Conservation (phyloP, 2,329 filamentous ascomycete species). For the Hypomyces rosellus region DNA sequence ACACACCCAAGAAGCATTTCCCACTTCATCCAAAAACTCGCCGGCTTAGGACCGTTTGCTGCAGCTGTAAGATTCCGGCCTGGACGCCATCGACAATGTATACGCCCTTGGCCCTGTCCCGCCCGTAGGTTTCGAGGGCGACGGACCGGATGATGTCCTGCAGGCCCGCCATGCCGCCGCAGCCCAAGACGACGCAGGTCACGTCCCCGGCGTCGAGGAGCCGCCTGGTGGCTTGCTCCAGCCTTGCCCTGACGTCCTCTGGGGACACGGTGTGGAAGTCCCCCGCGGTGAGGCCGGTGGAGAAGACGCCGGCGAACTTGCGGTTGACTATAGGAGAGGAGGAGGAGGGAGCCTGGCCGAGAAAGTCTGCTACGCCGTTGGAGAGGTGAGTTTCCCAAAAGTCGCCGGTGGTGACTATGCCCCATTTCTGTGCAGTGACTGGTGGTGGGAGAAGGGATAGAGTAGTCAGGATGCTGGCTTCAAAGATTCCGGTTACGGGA, state of each 20-base stretch:
- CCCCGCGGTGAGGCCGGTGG: conserved; percentile 71
- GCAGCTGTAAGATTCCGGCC: conserved; percentile 58
- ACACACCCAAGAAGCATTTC: not conserved
- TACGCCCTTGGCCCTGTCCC: conserved; percentile 9
- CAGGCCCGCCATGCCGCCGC: conserved; percentile 85
- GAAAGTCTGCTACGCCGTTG: conserved; percentile 56
- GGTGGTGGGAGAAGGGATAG: conserved; percentile 40
- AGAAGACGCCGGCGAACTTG: conserved; percentile 73
- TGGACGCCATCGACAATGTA: conserved; percentile 75
- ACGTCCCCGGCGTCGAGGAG: conserved; percentile 55
- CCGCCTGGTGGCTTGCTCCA: conserved; percentile 63
- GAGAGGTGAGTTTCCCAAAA: conserved; percentile 73
- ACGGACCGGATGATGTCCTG: conserved; percentile 68
- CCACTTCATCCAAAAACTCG: conserved; percentile 28
- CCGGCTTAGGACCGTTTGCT: conserved; percentile 44
- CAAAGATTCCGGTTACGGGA: conserved; percentile 65
- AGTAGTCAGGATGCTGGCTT: conserved; percentile 65
- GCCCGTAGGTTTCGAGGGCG: conserved; percentile 47
- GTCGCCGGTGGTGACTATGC: conserved; percentile 81
- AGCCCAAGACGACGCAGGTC: conserved; percentile 72
- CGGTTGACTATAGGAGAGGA: not conserved
- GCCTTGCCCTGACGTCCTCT: conserved; percentile 56
- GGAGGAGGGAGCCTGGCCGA: conserved; percentile 41
- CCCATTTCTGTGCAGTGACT: conserved; percentile 51
- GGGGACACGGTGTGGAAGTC: conserved; percentile 68